Evolutionary conservation across 1,284 basidiomycete genomes (phyloP).

Genomic region (Rhodotorula sp.): DNA sequence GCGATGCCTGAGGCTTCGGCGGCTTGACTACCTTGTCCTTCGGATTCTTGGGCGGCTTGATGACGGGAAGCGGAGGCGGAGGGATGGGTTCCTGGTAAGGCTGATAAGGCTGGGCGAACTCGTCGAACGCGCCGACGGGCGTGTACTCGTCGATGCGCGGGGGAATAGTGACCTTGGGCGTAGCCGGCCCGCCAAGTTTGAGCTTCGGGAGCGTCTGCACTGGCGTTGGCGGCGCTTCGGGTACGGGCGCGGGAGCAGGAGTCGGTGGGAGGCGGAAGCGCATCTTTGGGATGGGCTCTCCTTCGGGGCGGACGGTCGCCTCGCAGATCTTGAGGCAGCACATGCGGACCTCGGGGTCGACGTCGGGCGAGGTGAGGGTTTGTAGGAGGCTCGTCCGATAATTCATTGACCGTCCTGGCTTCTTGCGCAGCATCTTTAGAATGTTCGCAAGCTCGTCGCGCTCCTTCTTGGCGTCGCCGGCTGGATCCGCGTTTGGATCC

Average conservation of each 20-base stretch:
- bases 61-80: not conserved
- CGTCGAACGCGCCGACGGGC: not conserved
- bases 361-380: constrained; percentile 69
- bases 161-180: constrained; percentile 27
- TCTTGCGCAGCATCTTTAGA: constrained; percentile 77
- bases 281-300: constrained; percentile 81
- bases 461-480: constrained; percentile 25
- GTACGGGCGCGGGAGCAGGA: constrained; percentile 7
- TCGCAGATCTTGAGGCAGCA: constrained; percentile 89
- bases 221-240: not conserved
- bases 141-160: not conserved
- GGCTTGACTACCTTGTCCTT: constrained; percentile 46
- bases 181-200: constrained; percentile 27
- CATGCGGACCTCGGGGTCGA: constrained; percentile 85
- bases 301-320: constrained; percentile 73
- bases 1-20: constrained; percentile 62
- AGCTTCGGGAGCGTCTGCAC: constrained; percentile 20
- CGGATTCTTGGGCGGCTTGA: constrained; percentile 42
- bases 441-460: constrained; percentile 60
- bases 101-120: constrained; percentile 4
- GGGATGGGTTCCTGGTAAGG: not conserved
- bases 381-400: constrained; percentile 76
- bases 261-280: constrained; percentile 57
- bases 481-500: constrained; percentile 26
- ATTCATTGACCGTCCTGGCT: constrained; percentile 77